Base-by-base conservation (phyloP, 1,284 basidiomycete species). In the Crucibulum parvulum region DNA sequence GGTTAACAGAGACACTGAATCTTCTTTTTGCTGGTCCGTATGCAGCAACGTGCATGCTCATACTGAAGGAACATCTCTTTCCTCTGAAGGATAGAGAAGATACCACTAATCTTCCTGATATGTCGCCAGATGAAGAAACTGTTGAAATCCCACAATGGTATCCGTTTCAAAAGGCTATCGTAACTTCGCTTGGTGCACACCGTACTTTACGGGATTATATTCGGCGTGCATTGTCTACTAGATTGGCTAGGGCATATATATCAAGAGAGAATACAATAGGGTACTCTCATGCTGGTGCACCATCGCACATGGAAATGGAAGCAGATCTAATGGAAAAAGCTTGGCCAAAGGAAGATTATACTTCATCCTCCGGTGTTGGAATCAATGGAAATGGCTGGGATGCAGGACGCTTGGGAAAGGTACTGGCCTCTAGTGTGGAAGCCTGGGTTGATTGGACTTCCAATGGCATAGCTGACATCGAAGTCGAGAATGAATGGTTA, bases 241-340 rank as follows among this genome's bases (percentile, higher is more conserved):
- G 87, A 37, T 82, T 93, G 48, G 90, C 88, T 0, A 81, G 88
- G 38, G 84, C 87, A 4, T 88, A 85, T 68, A 88, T 91, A 57
- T 77, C 80, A 3, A 79, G 84, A 31, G 78, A 87, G 60, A 79
- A 75, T n/a, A 79, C 85, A 2, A 66, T 80, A 6, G 77, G 78
- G 6, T 89, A 89, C 60, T 82, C 86, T 0, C 80, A 81, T 43
- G 84, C 88, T 1, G 89, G 88, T 31, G 83, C 82, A 4, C 86
- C 87, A 0, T 81, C 81, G 1, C 77, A 84, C 47, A 77, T 90
- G 65, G 84, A 85, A 53, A 70, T 92, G 11, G 86, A 86, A 57
- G 77, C 76, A 45, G 85, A 87, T 16, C 69, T 91, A 51, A 83
- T 92, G 81, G 88, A 90, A 62, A 82, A 84, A 2, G 90, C 89